These are phyloP conservation scores for Candida glaebosa DNA, from an alignment of 805 yeast genomes.

Conservation along the genomic window DNA sequence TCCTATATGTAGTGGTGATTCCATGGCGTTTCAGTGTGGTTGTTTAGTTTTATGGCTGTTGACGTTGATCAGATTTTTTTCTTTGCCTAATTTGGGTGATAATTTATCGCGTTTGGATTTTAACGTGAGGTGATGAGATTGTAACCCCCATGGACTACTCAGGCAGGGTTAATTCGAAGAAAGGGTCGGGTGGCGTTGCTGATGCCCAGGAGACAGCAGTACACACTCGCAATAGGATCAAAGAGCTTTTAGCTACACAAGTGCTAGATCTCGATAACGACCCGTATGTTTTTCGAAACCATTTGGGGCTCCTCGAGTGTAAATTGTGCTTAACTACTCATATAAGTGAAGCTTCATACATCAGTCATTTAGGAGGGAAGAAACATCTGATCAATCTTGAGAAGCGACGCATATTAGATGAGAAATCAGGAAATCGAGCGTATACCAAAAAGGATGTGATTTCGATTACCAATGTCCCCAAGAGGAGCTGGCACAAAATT, in stretches of 20 bases:
- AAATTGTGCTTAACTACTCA: constrained; percentile 81
- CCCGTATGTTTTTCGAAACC: constrained; percentile 83
- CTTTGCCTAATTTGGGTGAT: constrained; percentile 3
- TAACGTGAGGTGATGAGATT: constrained; percentile 2
- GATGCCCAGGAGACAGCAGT: constrained; percentile 66
- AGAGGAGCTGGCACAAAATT: constrained; percentile 52
- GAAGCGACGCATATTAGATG: constrained; percentile 45
- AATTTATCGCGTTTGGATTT: constrained; percentile 4
- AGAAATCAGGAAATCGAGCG: constrained; percentile 21
- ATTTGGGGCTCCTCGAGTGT: constrained; percentile 83
- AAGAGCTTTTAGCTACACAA: constrained; percentile 52
- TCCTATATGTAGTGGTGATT: constrained; percentile 40
- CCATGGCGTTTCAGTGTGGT: constrained; percentile 26
- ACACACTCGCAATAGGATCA: constrained; percentile 64
- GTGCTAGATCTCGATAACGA: constrained; percentile 56
- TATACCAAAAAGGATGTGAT: constrained; percentile 12
- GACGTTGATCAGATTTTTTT: constrained; percentile 2
- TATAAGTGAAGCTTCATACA: constrained; percentile 71
- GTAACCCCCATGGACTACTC: constrained; percentile 70
- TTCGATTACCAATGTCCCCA: constrained; percentile 37
- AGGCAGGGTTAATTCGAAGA: constrained; percentile 83
- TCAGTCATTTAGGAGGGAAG: constrained; percentile 80
- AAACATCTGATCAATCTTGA: constrained; percentile 76
- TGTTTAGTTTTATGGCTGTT: background rate
- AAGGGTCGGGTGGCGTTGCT: constrained; percentile 90